A percentile compares a stretch with the other conserved stretches of the same genome.
These are phyloP conservation scores for Aspergillus quadricinctus DNA, from an alignment of 2,329 filamentous ascomycete genomes.

Conservation along the genomic window DNA sequence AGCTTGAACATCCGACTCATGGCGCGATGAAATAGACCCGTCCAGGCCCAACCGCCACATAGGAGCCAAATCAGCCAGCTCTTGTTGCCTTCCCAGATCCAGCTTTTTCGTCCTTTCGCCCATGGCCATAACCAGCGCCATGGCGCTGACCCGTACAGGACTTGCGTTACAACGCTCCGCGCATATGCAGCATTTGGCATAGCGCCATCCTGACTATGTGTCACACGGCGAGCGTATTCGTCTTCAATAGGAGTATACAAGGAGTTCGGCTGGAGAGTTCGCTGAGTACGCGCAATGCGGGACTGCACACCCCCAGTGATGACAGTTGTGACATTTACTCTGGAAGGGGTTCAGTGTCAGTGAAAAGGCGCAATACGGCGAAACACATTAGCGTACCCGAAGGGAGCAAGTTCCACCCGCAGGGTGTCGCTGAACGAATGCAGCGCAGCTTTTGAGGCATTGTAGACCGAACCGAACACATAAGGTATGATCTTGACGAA, in stretches of 20 bases:
- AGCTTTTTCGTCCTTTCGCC: slow-evolving; percentile 32
- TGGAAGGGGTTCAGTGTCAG: slow-evolving; percentile 15
- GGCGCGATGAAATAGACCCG: slow-evolving; percentile 35
- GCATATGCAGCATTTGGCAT: slow-evolving; percentile 54
- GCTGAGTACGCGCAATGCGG: slow-evolving; percentile 52
- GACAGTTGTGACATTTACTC: slow-evolving; percentile 50
- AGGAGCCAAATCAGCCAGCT: slow-evolving; percentile 50
- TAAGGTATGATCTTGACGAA: slow-evolving; percentile 37
- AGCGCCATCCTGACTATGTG: slow-evolving; percentile 50
- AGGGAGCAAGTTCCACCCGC: slow-evolving; percentile 53
- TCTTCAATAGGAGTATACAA: slow-evolving; percentile 50
- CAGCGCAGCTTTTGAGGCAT: slow-evolving; percentile 57
- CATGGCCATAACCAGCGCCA: slow-evolving; percentile 50
- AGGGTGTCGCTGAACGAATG: slow-evolving; percentile 56
- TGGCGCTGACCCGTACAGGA: slow-evolving; percentile 45
- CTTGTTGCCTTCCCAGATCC: slow-evolving; percentile 49
- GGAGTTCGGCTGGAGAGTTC: slow-evolving; percentile 45
- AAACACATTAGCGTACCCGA: slow-evolving; percentile 28
- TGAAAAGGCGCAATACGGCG: neutral
- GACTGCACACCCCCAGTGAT: slow-evolving; percentile 59
- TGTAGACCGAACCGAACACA: slow-evolving; percentile 49
- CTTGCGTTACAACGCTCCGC: slow-evolving; percentile 49
- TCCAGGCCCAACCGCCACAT: slow-evolving; percentile 45
- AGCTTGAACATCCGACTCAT: slow-evolving; percentile 52
- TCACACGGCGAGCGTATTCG: slow-evolving; percentile 50